Percentiles rank a stretch among this genome's conserved stretches.
Evolutionary conservation across 2,329 filamentous ascomycete species (phyloP).

Genomic region (Triangularia setosa): DNA sequence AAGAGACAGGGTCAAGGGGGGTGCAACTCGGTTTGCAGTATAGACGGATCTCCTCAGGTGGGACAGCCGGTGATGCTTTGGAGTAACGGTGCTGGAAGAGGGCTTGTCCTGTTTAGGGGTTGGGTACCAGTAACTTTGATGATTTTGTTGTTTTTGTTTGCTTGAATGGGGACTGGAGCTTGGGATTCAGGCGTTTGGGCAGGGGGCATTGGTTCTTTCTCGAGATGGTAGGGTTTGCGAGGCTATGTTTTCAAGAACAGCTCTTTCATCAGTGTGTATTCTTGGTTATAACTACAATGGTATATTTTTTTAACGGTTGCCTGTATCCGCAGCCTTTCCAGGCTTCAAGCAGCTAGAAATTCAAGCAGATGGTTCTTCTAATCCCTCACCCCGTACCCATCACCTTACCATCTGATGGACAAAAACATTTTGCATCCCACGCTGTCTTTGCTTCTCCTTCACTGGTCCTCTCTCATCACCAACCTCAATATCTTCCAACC

Average conservation of each 20-base stretch:
- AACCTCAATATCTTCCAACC: too few relatives aligned
- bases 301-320: not conserved
- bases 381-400: too few relatives aligned
- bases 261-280: not conserved
- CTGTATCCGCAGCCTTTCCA: too few relatives aligned
- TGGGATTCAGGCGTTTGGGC: not conserved
- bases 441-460: too few relatives aligned
- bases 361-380: too few relatives aligned
- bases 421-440: too few relatives aligned
- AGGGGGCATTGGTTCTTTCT: not conserved
- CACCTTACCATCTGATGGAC: too few relatives aligned
- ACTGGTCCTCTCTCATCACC: too few relatives aligned
- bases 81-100: conserved; percentile 13
- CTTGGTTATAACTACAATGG: not conserved
- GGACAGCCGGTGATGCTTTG: conserved; percentile 39
- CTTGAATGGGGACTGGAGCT: not conserved
- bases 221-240: not conserved
- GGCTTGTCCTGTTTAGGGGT: not conserved
- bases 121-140: conserved; percentile 15
- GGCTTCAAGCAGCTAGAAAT: too few relatives aligned
- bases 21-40: conserved; percentile 33
- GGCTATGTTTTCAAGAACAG: not conserved
- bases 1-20: not conserved
- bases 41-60: conserved; percentile 33
- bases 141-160: conserved; percentile 10